A percentile compares a stretch with the other conserved stretches of the same genome.
phyloP scores from a whole-genome alignment of 306 rosid species.

The Boehmeria nivea region DNA sequence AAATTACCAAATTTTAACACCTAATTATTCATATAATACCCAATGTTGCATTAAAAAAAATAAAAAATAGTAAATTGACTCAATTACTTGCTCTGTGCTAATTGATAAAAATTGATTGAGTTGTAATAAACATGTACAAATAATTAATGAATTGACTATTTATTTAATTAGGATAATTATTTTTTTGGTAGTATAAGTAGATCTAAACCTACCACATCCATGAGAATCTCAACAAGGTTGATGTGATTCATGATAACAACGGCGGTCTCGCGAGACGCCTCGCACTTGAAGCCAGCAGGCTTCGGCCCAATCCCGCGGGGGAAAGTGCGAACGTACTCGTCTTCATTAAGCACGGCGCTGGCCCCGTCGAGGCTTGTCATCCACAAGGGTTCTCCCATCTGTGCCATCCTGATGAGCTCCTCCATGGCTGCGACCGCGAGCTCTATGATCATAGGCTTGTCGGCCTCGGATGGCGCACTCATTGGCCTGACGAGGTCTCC shows the following conservation, averaged over 20 bases:
- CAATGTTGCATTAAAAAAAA: too few relatives aligned
- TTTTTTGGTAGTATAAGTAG: too few relatives aligned
- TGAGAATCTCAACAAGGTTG: constrained; percentile 86
- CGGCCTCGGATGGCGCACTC: constrained; percentile 62
- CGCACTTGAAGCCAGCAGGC: constrained; percentile 63
- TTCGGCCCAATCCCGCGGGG: constrained; percentile 78
- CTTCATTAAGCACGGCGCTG: constrained; percentile 54
- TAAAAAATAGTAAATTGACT: too few relatives aligned
- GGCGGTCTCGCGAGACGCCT: constrained; percentile 75
- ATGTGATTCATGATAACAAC: constrained; percentile 88
- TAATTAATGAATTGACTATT: too few relatives aligned
- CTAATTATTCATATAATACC: too few relatives aligned
- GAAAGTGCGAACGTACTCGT: constrained; percentile 69
- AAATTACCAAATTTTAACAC: too few relatives aligned
- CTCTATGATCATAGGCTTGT: constrained; percentile 84
- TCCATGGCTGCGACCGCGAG: constrained; percentile 97
- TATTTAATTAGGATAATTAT: too few relatives aligned
- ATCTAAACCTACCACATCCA: constrained; percentile 63
- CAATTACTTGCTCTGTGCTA: too few relatives aligned
- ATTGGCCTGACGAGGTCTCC: constrained; percentile 74
- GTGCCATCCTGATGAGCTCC: constrained; percentile 81
- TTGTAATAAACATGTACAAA: too few relatives aligned
- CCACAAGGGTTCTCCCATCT: constrained; percentile 89
- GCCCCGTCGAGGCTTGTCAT: constrained; percentile 62
- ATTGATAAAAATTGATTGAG: too few relatives aligned